Evolutionary conservation across 176 grass and related monocot species (phyloP), one percentile per base, ranked within the genome.

Genomic region (Oryza officinalis): DNA sequence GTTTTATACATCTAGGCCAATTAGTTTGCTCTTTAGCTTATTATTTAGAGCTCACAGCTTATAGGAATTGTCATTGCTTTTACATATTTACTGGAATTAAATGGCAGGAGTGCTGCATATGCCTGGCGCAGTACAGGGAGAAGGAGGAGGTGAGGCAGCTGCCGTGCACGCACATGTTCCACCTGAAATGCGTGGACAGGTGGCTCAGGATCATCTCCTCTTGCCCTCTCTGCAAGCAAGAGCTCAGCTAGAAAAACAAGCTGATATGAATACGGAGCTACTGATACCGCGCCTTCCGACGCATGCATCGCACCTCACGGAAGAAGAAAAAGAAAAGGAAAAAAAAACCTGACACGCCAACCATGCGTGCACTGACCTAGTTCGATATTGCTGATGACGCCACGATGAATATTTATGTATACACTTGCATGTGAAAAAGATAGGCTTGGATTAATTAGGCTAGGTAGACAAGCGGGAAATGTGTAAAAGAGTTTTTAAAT

Each of bases 131-230:
- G 31, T 99, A 99, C 89, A 72, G 49, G 80, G 96, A 94, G 76
- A 92, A 81, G 52, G 91, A 99, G 71, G 96, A 99, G 80, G 84
- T 99, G 88, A 88, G 96, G 83, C 91, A 92, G 80, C 86, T 99
- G 75, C 93, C 96, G 37, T 99, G 96, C 84, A 85, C 87, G 31
- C 93, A 99, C 76, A 59, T 94, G 80, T 99, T 96, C 80, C 96
- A 99, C 85, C 96, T 92, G 43, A 87, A 74, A 74, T 99, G 96
- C 67, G 96, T 99, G 54, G 93, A 96, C 68, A 89, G 89, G 80
- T 99, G 96, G 96, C 88, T 99, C 11, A 94, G 89, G 89, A 99
- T 99, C 75, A 99, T 96, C 79, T 99, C 93, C 63, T 96, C 90
- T 78, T 99, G 96, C 70, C 96, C 96, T 63, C 93, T 99, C 33